phyloP scores from a whole-genome alignment of 2,329 filamentous ascomycete genomes.

The Acrocalymma vagum region DNA sequence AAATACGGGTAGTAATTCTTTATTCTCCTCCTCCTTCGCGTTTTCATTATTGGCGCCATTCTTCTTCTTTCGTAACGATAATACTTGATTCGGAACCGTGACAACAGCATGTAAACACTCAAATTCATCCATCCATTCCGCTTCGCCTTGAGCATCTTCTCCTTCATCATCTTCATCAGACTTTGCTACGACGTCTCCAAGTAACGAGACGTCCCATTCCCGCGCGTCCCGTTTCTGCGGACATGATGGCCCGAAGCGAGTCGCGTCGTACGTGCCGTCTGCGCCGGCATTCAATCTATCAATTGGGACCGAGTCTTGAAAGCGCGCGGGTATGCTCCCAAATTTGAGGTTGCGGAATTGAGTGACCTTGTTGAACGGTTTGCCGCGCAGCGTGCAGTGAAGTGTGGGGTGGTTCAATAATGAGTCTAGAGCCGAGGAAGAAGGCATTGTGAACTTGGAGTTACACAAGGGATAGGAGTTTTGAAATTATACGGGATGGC shows the following conservation, averaged over 20 bases:
- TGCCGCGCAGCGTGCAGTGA: slow-evolving; percentile 26
- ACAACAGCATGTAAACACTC: slow-evolving; percentile 45
- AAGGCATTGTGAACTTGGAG: too few relatives aligned
- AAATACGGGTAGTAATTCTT: slow-evolving; percentile 56
- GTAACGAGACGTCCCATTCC: slow-evolving; percentile 34
- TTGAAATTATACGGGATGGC: too few relatives aligned
- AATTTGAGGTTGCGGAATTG: slow-evolving; percentile 49
- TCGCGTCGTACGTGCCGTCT: slow-evolving; percentile 38
- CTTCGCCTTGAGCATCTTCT: slow-evolving; percentile 23
- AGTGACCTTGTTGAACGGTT: slow-evolving; percentile 20
- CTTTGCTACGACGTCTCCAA: slow-evolving; percentile 24
- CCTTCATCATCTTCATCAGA: slow-evolving; percentile 19
- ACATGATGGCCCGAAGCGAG: slow-evolving; percentile 46
- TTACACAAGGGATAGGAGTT: too few relatives aligned
- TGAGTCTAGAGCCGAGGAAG: too few relatives aligned
- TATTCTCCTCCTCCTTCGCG: neutral
- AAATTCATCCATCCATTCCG: slow-evolving; percentile 41
- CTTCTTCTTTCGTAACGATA: neutral
- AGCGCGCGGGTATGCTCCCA: slow-evolving; percentile 42
- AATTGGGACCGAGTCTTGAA: slow-evolving; percentile 35
- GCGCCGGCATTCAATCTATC: slow-evolving; percentile 10
- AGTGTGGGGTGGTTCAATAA: slow-evolving; percentile 26
- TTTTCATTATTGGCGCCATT: neutral
- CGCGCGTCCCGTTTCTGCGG: slow-evolving; percentile 43
- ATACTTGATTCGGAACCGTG: slow-evolving; percentile 34